Base-by-base conservation (phyloP, 2,329 filamentous ascomycete species). In the Mariannaea sp. region DNA sequence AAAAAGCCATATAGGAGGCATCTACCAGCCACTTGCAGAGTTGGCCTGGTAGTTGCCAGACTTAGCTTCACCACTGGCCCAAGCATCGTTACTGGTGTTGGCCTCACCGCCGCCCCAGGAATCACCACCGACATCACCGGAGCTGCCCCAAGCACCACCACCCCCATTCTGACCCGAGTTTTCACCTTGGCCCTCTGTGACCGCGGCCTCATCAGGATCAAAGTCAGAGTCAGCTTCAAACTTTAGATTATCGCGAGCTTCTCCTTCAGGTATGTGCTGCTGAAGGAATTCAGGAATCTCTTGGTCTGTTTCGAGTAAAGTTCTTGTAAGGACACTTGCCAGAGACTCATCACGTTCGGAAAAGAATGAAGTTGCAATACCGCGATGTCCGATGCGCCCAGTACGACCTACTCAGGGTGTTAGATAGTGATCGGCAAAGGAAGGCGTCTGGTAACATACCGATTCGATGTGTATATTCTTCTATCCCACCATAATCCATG, bases 391-490 rank as follows among this genome's bases (percentile, higher is more conserved):
- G 67, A 97, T 97, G 47, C 94, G 90, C 49, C 90, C 94, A 62
- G 94, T 99, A 56, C 94, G 92, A 57, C 94, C 88, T 91, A 16
- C 43, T 13, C 14, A 30, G 55, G 33, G 17, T 47, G 49, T 60
- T 47, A 62, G 50, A 26, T 22, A 9, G 8, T 4, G 17, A 46
- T n/a, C 2, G 3, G 29, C n/a, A 16, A 20, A 14, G 35, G 17
- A 22, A 5, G 19, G 29, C 7, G n/a, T n/a, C n/a, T n/a, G 13
- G 16, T 10, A 19, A 67, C 80, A 73, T 83, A 90, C 89, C 94
- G 68, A 97, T 97, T 10, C 94, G 90, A 68, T 99, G 94, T 20
- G 89, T 86, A 65, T 97, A 99, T 70, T 97, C 94, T 42, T 90
- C 86, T 50, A 97, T 96, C 2, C 92, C 93, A n/a, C 91, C 92